These are phyloP conservation scores for Lactarius psammicola DNA, from an alignment of 768 basidiomycete species.

Conservation along the genomic window DNA sequence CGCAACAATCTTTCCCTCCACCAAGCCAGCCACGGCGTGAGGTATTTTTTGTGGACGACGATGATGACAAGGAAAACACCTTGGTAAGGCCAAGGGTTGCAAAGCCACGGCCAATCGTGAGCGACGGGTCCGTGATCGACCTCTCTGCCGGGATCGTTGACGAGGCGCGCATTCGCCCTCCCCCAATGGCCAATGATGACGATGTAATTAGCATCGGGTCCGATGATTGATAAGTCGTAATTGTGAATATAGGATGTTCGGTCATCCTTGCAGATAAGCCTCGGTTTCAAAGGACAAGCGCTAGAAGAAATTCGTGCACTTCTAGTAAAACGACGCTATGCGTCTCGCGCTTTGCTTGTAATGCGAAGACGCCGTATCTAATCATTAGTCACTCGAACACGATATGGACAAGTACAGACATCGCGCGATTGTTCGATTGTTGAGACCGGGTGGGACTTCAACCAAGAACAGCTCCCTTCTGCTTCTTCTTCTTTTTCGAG, in stretches of 20 bases:
- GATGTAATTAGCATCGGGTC: constrained; percentile 26
- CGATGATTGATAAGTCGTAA: constrained; percentile 10
- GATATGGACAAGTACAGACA: constrained; percentile 23
- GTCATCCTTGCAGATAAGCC: background rate
- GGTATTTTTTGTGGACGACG: constrained; percentile 46
- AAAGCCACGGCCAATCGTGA: constrained; percentile 32
- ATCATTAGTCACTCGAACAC: constrained; percentile 19
- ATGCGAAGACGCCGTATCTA: constrained; percentile 12
- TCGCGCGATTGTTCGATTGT: background rate
- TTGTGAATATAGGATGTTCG: background rate
- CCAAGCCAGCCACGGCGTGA: constrained; percentile 31
- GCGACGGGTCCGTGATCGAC: constrained; percentile 47
- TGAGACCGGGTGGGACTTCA: constrained; percentile 31
- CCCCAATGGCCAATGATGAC: constrained; percentile 5
- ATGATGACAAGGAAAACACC: constrained; percentile 63
- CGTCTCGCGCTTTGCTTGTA: background rate
- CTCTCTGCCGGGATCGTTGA: constrained; percentile 45
- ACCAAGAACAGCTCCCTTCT: constrained; percentile 64
- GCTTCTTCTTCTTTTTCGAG: constrained; percentile 82
- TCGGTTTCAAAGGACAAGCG: background rate
- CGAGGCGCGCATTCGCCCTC: background rate
- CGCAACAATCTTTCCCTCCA: constrained; percentile 15
- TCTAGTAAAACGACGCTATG: background rate
- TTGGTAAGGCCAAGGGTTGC: constrained; percentile 52
- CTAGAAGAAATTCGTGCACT: background rate